Percentiles rank a stretch among this genome's conserved stretches.
These are phyloP conservation scores for Exophiala viscosa DNA, from an alignment of 2,329 filamentous ascomycete species.

Conservation along the genomic window DNA sequence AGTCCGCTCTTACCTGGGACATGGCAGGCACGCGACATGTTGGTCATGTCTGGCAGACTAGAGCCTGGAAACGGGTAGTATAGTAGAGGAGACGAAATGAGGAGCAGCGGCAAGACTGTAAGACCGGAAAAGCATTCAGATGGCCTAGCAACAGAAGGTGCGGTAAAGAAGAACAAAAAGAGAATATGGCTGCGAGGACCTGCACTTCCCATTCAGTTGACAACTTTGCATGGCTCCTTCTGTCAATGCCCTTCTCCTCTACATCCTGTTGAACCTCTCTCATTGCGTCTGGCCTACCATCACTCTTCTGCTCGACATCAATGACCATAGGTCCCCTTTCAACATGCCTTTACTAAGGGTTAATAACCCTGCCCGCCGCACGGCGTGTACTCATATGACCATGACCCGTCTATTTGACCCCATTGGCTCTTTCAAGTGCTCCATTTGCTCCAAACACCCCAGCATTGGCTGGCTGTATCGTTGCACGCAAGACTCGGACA, in stretches of 20 bases:
- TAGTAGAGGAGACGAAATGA: too few relatives aligned
- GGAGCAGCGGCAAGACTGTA: too few relatives aligned
- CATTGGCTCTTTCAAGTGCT: slow-evolving; percentile 53
- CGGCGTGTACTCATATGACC: slow-evolving; percentile 62
- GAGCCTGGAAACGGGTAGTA: too few relatives aligned
- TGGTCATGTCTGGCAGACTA: too few relatives aligned
- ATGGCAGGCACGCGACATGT: too few relatives aligned
- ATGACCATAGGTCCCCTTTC: not conserved
- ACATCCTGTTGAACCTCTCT: not conserved
- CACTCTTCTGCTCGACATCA: not conserved
- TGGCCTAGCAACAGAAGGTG: too few relatives aligned
- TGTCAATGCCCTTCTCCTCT: not conserved
- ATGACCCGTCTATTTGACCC: slow-evolving; percentile 59
- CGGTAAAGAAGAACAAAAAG: too few relatives aligned
- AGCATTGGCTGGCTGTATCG: slow-evolving; percentile 69
- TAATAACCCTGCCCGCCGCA: slow-evolving; percentile 17
- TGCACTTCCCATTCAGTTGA: too few relatives aligned
- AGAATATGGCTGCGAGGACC: too few relatives aligned
- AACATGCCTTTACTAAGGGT: slow-evolving; percentile 22
- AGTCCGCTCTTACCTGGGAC: too few relatives aligned
- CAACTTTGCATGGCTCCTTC: too few relatives aligned
- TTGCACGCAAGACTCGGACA: slow-evolving; percentile 63
- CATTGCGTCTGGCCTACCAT: not conserved
- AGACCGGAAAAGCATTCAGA: too few relatives aligned
- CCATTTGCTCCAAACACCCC: slow-evolving; percentile 54